Evolutionary conservation across 805 yeast genomes (phyloP).

Genomic region (Dipodascopsis tothii): DNA sequence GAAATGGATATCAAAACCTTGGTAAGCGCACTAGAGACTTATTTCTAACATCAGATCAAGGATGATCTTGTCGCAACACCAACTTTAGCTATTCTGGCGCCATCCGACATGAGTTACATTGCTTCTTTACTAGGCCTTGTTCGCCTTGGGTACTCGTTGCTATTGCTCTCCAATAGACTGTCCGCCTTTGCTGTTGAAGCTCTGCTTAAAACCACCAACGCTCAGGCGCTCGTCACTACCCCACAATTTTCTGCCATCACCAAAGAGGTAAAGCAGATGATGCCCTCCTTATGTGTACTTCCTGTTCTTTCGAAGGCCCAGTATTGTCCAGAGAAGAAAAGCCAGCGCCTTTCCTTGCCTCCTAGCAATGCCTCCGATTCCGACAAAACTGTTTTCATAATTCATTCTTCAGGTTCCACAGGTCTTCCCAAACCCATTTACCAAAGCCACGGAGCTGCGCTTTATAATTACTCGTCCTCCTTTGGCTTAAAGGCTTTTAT

Average conservation of each 20-base stretch:
- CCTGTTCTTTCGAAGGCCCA: too few relatives aligned
- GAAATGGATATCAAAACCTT: not conserved
- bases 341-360: not conserved
- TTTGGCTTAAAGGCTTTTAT: constrained; percentile 9
- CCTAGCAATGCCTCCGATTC: constrained; percentile 1
- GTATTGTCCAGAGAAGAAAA: too few relatives aligned
- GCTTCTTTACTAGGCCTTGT: constrained; percentile 10
- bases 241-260: not conserved
- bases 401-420: constrained; percentile 18
- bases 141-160: constrained; percentile 12
- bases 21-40: not conserved
- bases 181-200: constrained; percentile 7
- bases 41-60: not conserved
- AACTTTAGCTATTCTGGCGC: constrained; percentile 6
- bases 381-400: constrained; percentile 5
- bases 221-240: constrained; percentile 2
- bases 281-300: too few relatives aligned
- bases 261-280: not conserved
- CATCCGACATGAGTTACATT: constrained; percentile 11
- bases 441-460: constrained; percentile 8
- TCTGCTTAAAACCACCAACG: constrained; percentile 4
- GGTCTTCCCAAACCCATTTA: constrained; percentile 14
- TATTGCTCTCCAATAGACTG: constrained; percentile 12
- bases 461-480: constrained; percentile 9
- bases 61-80: not conserved